Conservation (phyloP, 495 filamentous ascomycete genomes). For the Penicilliopsis zonata region DNA sequence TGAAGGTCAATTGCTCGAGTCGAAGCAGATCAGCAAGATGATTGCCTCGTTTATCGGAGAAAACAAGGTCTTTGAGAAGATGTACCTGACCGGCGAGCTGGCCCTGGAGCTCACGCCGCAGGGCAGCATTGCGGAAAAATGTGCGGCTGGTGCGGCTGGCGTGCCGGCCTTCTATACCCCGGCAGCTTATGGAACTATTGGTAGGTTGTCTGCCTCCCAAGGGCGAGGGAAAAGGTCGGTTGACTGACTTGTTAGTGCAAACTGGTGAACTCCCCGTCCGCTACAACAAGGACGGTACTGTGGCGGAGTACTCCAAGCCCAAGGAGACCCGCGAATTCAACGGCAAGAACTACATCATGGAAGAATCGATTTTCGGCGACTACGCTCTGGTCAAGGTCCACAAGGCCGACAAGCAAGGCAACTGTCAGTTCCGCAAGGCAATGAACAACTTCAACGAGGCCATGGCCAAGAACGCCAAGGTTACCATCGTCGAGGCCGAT, state of each 20-base stretch:
- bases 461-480: conserved; percentile 78
- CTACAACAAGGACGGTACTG: conserved; percentile 68
- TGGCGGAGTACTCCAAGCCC: conserved; percentile 57
- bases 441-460: conserved; percentile 83
- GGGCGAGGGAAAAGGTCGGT: background rate
- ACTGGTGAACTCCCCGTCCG: conserved; percentile 73
- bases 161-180: conserved; percentile 89
- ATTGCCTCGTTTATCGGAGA: conserved; percentile 81
- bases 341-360: conserved; percentile 71
- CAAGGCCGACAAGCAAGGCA: conserved; percentile 81
- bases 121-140: conserved; percentile 78
- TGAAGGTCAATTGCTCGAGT: conserved; percentile 50
- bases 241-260: conserved; percentile 36
- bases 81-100: conserved; percentile 73
- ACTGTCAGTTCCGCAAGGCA: conserved; percentile 77
- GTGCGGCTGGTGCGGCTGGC: conserved; percentile 70
- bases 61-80: conserved; percentile 78
- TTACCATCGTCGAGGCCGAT: conserved; percentile 84
- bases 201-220: conserved; percentile 11
- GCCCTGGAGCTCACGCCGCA: conserved; percentile 80
- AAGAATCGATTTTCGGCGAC: conserved; percentile 74
- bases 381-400: conserved; percentile 81
- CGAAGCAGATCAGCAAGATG: conserved; percentile 78
- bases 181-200: conserved; percentile 70
- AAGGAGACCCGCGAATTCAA: conserved; percentile 78